A percentile compares a stretch with the other conserved stretches of the same genome.
Evolutionary conservation across 129 eudicot genomes (phyloP).

Genomic region (Gnaphalium uliginosum): DNA sequence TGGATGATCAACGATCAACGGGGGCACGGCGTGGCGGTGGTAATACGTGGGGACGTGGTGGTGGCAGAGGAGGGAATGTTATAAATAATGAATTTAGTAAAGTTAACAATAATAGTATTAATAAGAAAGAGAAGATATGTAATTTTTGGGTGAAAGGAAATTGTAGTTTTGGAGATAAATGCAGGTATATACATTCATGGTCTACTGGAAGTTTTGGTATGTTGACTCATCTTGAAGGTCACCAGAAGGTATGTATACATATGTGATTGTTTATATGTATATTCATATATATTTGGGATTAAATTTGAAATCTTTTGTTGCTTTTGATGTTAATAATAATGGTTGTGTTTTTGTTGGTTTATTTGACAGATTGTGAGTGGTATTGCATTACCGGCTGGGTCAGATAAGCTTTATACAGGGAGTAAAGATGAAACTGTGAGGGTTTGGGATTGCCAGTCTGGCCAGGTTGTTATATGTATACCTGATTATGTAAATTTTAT

Average conservation of each 20-base stretch:
- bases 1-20: constrained; percentile 47
- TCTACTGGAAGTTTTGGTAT: constrained; percentile 58
- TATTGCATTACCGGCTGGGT: constrained; percentile 74
- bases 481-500: background rate
- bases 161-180: constrained; percentile 67
- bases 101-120: constrained; percentile 7
- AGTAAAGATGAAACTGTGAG: constrained; percentile 85
- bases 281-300: background rate
- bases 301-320: background rate
- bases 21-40: constrained; percentile 42
- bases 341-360: constrained; percentile 4
- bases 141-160: constrained; percentile 67
- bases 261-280: background rate
- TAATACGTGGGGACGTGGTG: constrained; percentile 52
- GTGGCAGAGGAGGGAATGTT: constrained; percentile 32
- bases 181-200: constrained; percentile 76
- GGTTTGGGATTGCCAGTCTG: constrained; percentile 99
- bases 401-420: constrained; percentile 91
- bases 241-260: constrained; percentile 46
- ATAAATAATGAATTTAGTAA: constrained; percentile 8
- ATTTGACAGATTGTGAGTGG: constrained; percentile 71
- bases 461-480: constrained; percentile 62
- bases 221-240: constrained; percentile 79
- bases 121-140: constrained; percentile 58
- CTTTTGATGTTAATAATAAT: background rate